These are phyloP conservation scores for Mariannaea elegans DNA, from an alignment of 2,329 filamentous ascomycete genomes.

Conservation along the genomic window DNA sequence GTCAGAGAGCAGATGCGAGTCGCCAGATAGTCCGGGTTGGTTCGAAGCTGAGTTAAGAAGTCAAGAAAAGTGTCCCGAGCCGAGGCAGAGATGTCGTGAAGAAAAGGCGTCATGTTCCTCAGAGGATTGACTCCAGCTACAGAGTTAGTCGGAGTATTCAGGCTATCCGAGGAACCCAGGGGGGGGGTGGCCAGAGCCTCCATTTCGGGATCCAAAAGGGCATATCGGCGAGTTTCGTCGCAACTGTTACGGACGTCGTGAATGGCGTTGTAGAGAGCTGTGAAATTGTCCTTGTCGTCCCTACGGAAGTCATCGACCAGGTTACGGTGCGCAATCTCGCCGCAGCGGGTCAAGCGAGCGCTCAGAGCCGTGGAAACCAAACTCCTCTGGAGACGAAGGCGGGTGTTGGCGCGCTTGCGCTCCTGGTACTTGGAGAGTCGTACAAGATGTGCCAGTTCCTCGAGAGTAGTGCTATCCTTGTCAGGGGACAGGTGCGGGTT, in stretches of 20 bases:
- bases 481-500: conserved; percentile 69
- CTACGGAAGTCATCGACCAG: conserved; percentile 81
- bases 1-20: conserved; percentile 80
- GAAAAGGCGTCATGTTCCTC: conserved; percentile 62
- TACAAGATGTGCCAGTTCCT: conserved; percentile 81
- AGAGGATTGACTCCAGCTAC: conserved; percentile 49
- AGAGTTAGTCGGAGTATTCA: conserved; percentile 57
- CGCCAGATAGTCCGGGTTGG: conserved; percentile 88
- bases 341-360: conserved; percentile 77
- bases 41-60: conserved; percentile 83
- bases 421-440: conserved; percentile 83
- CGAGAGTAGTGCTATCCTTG: conserved; percentile 73
- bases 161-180: conserved; percentile 57
- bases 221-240: conserved; percentile 75
- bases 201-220: conserved; percentile 76
- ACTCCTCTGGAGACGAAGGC: conserved; percentile 77
- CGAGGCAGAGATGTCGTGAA: conserved; percentile 78
- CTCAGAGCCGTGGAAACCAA: conserved; percentile 79
- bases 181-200: conserved; percentile 60
- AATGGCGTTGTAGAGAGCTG: conserved; percentile 77
- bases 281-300: conserved; percentile 82
- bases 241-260: conserved; percentile 82
- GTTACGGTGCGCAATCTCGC: conserved; percentile 77
- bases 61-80: conserved; percentile 79
- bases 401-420: conserved; percentile 78